A percentile compares a stretch with the other conserved stretches of the same genome.
phyloP scores from a whole-genome alignment of 2,329 filamentous ascomycete species.

The Cryphonectria radicalis region DNA sequence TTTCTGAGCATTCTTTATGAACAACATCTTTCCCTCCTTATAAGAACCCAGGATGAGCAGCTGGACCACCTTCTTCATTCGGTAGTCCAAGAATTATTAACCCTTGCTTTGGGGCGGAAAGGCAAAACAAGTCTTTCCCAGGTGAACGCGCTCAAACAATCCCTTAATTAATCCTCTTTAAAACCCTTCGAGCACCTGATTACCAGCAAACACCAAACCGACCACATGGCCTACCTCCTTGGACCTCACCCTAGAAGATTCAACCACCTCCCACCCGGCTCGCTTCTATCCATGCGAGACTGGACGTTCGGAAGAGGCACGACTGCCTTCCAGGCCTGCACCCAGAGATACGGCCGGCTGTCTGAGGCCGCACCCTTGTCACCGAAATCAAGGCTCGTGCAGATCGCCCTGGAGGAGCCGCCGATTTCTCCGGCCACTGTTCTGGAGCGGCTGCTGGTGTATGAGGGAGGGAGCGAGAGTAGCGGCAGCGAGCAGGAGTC shows the following conservation, averaged over 20 bases:
- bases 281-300: not conserved
- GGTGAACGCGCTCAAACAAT: not conserved
- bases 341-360: constrained; percentile 4
- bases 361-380: constrained; percentile 9
- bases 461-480: not conserved
- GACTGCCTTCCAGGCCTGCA: constrained; percentile 13
- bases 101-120: not conserved
- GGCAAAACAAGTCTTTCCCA: not conserved
- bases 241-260: not conserved
- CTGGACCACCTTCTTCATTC: too few species aligned
- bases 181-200: not conserved
- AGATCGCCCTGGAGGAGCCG: constrained; percentile 6
- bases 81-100: too few species aligned
- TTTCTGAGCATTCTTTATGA: not conserved
- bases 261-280: constrained; percentile 7
- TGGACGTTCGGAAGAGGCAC: constrained; percentile 22
- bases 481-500: not conserved
- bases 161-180: not conserved
- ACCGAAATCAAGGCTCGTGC: constrained; percentile 12
- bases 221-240: not conserved
- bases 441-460: not conserved
- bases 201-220: not conserved
- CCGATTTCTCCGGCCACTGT: not conserved
- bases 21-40: not conserved
- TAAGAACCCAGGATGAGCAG: too few species aligned